These are phyloP conservation scores for Puccinia sorghi DNA, from an alignment of 1,284 basidiomycete genomes.

Conservation along the genomic window DNA sequence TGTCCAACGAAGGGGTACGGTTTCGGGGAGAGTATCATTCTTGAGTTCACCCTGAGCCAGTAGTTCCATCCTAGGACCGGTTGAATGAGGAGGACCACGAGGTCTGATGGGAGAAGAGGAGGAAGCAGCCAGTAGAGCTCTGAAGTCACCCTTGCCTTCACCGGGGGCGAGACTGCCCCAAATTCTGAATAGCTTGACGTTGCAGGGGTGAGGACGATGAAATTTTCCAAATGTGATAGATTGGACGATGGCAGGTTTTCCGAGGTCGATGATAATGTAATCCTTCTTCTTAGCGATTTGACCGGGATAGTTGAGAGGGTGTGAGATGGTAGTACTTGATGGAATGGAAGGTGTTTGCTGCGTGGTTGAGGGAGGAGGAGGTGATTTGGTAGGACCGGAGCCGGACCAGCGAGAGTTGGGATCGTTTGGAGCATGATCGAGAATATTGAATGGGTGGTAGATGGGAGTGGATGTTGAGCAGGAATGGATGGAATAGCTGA, in stretches of 20 bases:
- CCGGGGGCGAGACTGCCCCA: constrained; percentile 46
- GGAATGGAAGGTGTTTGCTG: too few species aligned
- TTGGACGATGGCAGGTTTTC: constrained; percentile 40
- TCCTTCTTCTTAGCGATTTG: constrained; percentile 35
- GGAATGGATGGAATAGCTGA: constrained; percentile 43
- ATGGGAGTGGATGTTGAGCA: constrained; percentile 37
- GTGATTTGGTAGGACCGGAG: constrained; percentile 26
- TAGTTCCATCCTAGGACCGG: constrained; percentile 48
- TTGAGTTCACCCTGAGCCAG: constrained; percentile 49
- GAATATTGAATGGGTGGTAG: constrained; percentile 47
- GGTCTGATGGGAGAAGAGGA: constrained; percentile 2
- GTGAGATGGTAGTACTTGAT: background rate
- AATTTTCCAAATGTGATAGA: constrained; percentile 45
- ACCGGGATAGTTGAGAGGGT: constrained; percentile 10
- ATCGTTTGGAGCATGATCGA: constrained; percentile 28
- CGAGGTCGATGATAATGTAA: constrained; percentile 47
- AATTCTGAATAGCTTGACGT: constrained; percentile 41
- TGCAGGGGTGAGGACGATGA: constrained; percentile 47
- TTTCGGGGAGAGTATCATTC: constrained; percentile 45
- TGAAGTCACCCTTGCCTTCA: constrained; percentile 47
- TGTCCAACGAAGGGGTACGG: constrained; percentile 41
- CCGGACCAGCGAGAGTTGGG: constrained; percentile 46
- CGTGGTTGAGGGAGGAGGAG: background rate
- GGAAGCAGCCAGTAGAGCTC: constrained; percentile 8
- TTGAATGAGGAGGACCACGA: constrained; percentile 23